Conservation (phyloP, 257 asterid species). For the Cordia subcordata region DNA sequence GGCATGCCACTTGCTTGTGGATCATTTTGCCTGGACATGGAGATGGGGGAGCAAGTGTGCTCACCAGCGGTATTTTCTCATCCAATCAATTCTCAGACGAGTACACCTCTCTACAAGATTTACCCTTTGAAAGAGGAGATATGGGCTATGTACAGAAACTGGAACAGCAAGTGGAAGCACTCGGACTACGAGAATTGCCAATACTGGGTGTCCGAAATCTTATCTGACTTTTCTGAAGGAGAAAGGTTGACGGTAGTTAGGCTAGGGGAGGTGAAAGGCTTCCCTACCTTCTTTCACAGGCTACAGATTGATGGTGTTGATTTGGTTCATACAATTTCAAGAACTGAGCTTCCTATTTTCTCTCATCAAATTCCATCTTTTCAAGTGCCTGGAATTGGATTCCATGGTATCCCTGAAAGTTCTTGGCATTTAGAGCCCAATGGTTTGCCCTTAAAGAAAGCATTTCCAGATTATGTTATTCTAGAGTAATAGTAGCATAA, state of each 20-base stretch:
- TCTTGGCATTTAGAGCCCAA: conserved; percentile 26
- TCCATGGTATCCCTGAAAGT: conserved; percentile 20
- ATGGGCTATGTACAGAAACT: conserved; percentile 21
- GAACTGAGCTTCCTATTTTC: conserved; percentile 17
- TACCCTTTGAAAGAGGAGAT: conserved; percentile 24
- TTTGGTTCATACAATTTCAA: conserved; percentile 12
- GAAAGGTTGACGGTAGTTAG: conserved; percentile 12
- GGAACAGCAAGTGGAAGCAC: conserved; percentile 12
- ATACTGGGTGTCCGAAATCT: conserved; percentile 12
- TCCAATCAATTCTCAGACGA: conserved; percentile 6
- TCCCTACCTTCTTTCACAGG: conserved; percentile 15
- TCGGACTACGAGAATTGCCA: conserved; percentile 9
- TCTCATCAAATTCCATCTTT: conserved; percentile 16
- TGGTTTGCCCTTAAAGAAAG: conserved; percentile 20
- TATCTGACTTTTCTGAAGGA: conserved; percentile 15
- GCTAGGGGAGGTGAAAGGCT: conserved; percentile 16
- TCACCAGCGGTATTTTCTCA: conserved; percentile 16
- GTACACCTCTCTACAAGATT: conserved; percentile 6
- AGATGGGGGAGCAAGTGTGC: not conserved
- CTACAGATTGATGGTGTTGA: conserved; percentile 11
- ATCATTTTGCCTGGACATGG: conserved; percentile 11
- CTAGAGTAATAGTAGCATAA: too few relatives aligned
- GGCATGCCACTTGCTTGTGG: conserved; percentile 24
- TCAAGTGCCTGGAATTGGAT: conserved; percentile 19
- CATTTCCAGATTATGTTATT: too few relatives aligned